A percentile compares a stretch with the other conserved stretches of the same genome.
These are phyloP conservation scores for Mortierella polycephala DNA, from an alignment of 371 early-diverging fungal species.

Conservation along the genomic window DNA sequence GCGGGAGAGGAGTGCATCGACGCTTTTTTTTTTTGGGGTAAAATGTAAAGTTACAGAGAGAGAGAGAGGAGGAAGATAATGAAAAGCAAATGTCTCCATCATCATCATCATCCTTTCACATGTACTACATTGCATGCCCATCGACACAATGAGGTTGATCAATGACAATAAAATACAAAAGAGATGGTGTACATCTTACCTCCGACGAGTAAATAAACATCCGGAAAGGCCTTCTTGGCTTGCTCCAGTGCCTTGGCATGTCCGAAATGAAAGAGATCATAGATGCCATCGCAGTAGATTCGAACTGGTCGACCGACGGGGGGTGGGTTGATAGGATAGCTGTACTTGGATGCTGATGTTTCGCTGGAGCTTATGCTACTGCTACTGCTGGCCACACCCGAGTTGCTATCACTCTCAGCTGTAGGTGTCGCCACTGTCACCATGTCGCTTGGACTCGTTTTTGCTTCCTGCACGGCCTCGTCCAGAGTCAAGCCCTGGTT, in stretches of 20 bases:
- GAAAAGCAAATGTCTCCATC: too few relatives aligned
- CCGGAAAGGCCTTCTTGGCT: conserved; percentile 91
- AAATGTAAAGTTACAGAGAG: not conserved
- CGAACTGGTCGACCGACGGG: conserved; percentile 83
- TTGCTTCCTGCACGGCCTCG: not conserved
- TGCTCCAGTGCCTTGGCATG: conserved; percentile 94
- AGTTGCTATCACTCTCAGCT: not conserved
- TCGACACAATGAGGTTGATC: not conserved
- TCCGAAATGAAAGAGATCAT: conserved; percentile 96
- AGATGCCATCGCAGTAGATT: conserved; percentile 94
- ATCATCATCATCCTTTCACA: too few relatives aligned
- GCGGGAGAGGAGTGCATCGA: not conserved
- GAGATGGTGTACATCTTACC: conserved; percentile 58
- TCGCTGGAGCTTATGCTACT: conserved; percentile 9
- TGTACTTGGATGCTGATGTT: conserved; percentile 20
- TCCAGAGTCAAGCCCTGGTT: not conserved
- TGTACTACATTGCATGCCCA: not conserved
- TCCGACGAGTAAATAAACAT: conserved; percentile 91
- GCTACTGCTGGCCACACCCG: conserved; percentile 1
- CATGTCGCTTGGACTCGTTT: not conserved
- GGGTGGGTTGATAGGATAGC: conserved; percentile 62
- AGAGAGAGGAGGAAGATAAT: too few relatives aligned
- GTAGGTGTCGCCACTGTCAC: conserved; percentile 1
- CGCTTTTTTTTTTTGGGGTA: conserved; percentile 32
- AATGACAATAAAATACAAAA: not conserved